Conservation (phyloP, 2,329 filamentous ascomycete species). For the Alternaria solani region DNA sequence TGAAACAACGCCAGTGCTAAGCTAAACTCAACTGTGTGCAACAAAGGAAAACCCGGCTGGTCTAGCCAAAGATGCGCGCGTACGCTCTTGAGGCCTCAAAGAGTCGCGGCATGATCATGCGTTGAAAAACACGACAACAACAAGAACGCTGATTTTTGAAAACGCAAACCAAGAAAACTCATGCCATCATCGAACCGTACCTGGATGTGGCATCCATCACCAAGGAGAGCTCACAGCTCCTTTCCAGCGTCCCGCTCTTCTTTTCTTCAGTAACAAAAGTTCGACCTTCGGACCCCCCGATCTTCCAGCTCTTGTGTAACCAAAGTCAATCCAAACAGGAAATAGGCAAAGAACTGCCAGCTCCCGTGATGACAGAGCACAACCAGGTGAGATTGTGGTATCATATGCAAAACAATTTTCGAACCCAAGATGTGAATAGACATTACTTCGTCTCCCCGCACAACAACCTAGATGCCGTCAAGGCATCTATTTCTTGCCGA, state of each 20-base stretch:
- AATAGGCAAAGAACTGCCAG: background rate
- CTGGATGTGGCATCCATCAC: background rate
- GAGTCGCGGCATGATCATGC: constrained; percentile 17
- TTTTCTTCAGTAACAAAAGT: constrained; percentile 5
- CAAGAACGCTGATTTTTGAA: constrained; percentile 13
- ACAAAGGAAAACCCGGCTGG: constrained; percentile 34
- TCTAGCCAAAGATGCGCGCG: constrained; percentile 30
- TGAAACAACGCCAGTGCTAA: constrained; percentile 14
- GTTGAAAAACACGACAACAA: constrained; percentile 5
- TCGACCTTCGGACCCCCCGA: constrained; percentile 44
- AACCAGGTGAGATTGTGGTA: constrained; percentile 17
- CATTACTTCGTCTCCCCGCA: constrained; percentile 21
- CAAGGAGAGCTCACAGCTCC: background rate
- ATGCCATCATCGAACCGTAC: constrained; percentile 10
- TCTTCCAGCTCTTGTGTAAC: constrained; percentile 30
- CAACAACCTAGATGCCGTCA: constrained; percentile 2
- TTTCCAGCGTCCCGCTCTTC: background rate
- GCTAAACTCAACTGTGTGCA: constrained; percentile 12
- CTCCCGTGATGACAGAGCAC: background rate
- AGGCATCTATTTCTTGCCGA: constrained; percentile 51
- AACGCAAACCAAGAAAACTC: constrained; percentile 3
- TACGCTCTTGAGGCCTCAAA: constrained; percentile 12
- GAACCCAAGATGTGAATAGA: constrained; percentile 19
- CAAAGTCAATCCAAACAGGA: background rate
- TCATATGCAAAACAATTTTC: constrained; percentile 29